Conservation (phyloP, 2,329 filamentous ascomycete genomes). For the Tolypocladium capitatum region DNA sequence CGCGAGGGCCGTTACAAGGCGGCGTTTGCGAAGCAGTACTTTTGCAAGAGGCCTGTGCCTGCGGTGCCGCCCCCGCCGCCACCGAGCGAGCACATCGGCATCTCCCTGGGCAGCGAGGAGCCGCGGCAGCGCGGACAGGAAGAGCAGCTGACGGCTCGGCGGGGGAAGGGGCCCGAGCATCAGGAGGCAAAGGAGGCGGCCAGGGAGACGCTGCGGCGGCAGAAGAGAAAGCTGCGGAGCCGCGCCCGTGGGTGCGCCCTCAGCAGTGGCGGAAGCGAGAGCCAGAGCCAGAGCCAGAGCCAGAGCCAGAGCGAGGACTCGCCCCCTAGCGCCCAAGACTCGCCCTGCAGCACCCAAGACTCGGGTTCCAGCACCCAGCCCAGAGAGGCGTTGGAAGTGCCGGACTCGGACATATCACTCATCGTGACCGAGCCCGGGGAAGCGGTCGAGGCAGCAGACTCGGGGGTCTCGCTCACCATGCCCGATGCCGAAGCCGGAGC, state of each 20-base stretch:
- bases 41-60: background rate
- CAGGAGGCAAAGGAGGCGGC: background rate
- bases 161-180: background rate
- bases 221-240: background rate
- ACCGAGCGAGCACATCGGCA: too few relatives aligned
- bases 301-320: too few relatives aligned
- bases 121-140: too few relatives aligned
- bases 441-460: background rate
- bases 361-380: background rate
- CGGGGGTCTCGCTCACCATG: background rate
- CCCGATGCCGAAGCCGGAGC: background rate
- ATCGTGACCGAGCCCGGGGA: background rate
- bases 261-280: background rate
- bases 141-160: too few relatives aligned
- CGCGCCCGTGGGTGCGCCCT: background rate
- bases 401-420: background rate
- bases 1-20: background rate
- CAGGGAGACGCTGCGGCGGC: background rate
- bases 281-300: background rate
- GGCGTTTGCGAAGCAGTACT: background rate
- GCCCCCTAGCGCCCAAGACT: background rate
- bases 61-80: background rate
- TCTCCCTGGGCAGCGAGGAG: background rate
- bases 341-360: background rate
- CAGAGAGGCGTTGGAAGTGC: background rate